Conservation (phyloP, 345 rosid species). For the Salix arbutifolia region DNA sequence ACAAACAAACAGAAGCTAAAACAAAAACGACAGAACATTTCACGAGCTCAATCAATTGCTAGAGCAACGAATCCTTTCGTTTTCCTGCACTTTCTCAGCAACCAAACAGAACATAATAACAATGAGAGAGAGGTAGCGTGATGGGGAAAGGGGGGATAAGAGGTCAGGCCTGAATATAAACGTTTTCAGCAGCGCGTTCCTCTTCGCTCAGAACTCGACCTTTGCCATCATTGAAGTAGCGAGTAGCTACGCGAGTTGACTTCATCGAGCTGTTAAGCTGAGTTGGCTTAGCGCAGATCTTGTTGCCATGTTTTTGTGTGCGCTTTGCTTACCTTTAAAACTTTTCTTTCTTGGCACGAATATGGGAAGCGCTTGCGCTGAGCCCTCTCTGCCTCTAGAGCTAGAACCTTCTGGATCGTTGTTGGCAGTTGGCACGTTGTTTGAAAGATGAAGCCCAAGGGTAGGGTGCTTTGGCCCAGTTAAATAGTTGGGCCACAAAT, state of each 20-base stretch:
- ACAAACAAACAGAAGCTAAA: not conserved
- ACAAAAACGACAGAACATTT: not conserved
- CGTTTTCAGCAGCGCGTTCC: slow-evolving; percentile 74
- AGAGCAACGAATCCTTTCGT: not conserved
- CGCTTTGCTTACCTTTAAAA: not conserved
- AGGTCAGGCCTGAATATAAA: slow-evolving; percentile 59
- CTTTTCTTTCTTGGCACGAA: not conserved
- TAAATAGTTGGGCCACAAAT: not conserved
- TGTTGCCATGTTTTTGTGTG: slow-evolving; percentile 31
- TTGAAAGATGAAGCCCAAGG: not conserved
- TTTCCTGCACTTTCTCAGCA: slow-evolving; percentile 1
- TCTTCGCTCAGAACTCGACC: slow-evolving; percentile 82
- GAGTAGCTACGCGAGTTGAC: slow-evolving; percentile 49
- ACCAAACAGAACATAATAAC: not conserved
- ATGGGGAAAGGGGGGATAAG: not conserved
- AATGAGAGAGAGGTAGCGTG: not conserved
- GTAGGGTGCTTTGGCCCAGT: not conserved
- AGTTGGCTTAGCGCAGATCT: slow-evolving; percentile 38
- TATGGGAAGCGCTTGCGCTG: not conserved
- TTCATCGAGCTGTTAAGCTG: slow-evolving; percentile 30
- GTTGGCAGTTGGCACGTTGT: not conserved
- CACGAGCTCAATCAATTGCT: not conserved
- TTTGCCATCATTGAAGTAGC: slow-evolving; percentile 57
- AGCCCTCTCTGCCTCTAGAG: not conserved
- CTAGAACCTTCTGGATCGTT: not conserved